Base-by-base conservation (phyloP, 2,329 filamentous ascomycete genomes). In the Mycosphaerelloides madeirae region DNA sequence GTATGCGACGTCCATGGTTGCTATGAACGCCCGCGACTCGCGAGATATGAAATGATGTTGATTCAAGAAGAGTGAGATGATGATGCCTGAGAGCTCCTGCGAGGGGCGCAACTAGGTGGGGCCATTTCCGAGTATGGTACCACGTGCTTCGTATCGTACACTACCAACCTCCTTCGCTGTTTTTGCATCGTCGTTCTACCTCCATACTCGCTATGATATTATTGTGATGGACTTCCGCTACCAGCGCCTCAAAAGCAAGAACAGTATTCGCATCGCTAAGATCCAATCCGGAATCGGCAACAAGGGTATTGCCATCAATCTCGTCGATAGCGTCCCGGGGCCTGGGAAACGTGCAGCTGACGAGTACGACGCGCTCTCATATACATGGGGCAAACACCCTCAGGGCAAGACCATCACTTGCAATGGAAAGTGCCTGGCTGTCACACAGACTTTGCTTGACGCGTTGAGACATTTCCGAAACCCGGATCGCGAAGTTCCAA, bases 1-100 rank as follows among this genome's bases (percentile, higher is more conserved):
- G 77, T 97, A 98, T 34, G 90, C 90, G 62, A 94, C 77, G 79
- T 98, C 93, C 93, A 98, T 97, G 9, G n/a, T 53, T 13, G 28
- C 15, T 16, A 15, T 22, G 29, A 25, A 25, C 22, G 22, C 6
- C 22, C 22, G 22, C 22, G 22, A 9, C 22, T 32, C 22, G 22
- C 22, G 22, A 14, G 32, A 14, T 18, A 34, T 18, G 3, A 11
- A 18, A 34, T 34, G 15, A 3, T 34, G 32, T 14, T 14, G 14
- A 11, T 9, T 9, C 22, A 25, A 25, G 6, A 32, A 6, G 31
- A 22, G 6, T 20, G 11, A 18, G 4, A 12, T 20, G 34, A 22
- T 37, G 34, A 22, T 37, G 34, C n/a, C n/a, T n/a, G n/a, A n/a
- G n/a, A n/a, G n/a, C n/a, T n/a, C n/a, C n/a, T n/a, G n/a, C n/a